Conservation (phyloP, 371 early-diverging fungal genomes). For the Mortierella sp. region DNA sequence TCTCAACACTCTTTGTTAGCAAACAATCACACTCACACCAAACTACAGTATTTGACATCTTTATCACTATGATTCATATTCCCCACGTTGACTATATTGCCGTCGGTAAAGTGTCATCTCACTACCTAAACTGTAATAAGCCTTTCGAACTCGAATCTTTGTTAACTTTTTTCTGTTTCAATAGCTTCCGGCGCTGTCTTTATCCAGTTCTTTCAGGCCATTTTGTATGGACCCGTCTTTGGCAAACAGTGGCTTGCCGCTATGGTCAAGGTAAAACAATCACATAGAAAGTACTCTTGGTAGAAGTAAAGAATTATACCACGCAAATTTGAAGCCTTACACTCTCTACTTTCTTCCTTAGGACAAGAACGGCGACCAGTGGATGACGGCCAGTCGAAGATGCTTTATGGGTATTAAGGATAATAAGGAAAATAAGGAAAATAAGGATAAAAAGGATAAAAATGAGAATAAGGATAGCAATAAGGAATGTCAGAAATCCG, state of each 20-base stretch:
- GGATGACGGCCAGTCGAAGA: conserved; percentile 3
- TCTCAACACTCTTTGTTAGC: no score
- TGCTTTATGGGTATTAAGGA: not conserved
- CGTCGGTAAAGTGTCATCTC: conserved; percentile 16
- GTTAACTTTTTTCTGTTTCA: conserved; percentile 1
- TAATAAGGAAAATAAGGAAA: not conserved
- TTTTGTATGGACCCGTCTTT: conserved; percentile 19
- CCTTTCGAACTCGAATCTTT: not conserved
- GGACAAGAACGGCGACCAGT: conserved; percentile 20
- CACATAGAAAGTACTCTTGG: not conserved
- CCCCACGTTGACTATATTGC: conserved; percentile 24
- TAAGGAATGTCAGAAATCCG: not conserved
- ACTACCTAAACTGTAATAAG: not conserved
- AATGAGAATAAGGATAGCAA: not conserved
- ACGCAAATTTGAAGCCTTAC: not conserved
- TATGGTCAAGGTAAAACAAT: conserved; percentile 22
- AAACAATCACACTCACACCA: not conserved
- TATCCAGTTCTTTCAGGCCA: not conserved
- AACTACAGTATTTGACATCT: no score
- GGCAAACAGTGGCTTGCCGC: conserved; percentile 21
- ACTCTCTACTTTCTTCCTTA: not conserved
- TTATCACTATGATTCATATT: conserved; percentile 21
- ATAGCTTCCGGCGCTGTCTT: conserved; percentile 19
- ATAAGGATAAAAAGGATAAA: not conserved
- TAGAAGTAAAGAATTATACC: not conserved